phyloP scores from a whole-genome alignment of 768 basidiomycete genomes.

The Xanthoconium purpureum region DNA sequence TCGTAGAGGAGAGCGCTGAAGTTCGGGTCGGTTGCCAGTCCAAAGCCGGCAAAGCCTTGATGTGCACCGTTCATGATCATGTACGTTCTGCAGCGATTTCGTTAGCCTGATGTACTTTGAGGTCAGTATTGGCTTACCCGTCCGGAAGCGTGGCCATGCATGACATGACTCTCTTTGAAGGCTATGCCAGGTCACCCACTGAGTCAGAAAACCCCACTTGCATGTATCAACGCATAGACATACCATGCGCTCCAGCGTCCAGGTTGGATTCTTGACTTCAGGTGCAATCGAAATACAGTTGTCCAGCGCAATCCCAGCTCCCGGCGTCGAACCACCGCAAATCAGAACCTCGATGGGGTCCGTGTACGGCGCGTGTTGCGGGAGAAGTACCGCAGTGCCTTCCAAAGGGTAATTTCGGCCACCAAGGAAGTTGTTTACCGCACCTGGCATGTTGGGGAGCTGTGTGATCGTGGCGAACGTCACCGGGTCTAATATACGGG shows the following conservation, averaged over 20 bases:
- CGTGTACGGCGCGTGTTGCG: constrained; percentile 70
- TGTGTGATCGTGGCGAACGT: constrained; percentile 58
- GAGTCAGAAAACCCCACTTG: not conserved
- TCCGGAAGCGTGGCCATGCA: constrained; percentile 67
- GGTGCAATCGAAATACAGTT: constrained; percentile 72
- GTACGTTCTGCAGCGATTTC: constrained; percentile 55
- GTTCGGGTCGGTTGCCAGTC: constrained; percentile 63
- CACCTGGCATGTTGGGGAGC: constrained; percentile 72
- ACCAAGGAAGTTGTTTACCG: constrained; percentile 67
- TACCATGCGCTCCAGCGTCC: constrained; percentile 80
- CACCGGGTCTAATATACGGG: constrained; percentile 64
- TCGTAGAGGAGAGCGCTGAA: constrained; percentile 66
- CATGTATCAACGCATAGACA: constrained; percentile 16
- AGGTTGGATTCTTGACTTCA: constrained; percentile 57
- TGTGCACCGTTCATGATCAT: constrained; percentile 74
- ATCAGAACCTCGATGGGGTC: constrained; percentile 65
- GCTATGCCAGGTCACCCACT: constrained; percentile 35
- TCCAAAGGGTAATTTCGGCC: constrained; percentile 79
- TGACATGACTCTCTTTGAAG: constrained; percentile 71
- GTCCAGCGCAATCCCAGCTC: constrained; percentile 51
- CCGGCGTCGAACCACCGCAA: constrained; percentile 72
- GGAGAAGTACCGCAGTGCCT: constrained; percentile 67
- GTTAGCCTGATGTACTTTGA: not conserved
- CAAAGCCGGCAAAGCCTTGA: constrained; percentile 71
- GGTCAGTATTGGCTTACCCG: constrained; percentile 12